A percentile compares a stretch with the other conserved stretches of the same genome.
Evolutionary conservation across 257 asterid species (phyloP).

Genomic region (Avicennia marina): DNA sequence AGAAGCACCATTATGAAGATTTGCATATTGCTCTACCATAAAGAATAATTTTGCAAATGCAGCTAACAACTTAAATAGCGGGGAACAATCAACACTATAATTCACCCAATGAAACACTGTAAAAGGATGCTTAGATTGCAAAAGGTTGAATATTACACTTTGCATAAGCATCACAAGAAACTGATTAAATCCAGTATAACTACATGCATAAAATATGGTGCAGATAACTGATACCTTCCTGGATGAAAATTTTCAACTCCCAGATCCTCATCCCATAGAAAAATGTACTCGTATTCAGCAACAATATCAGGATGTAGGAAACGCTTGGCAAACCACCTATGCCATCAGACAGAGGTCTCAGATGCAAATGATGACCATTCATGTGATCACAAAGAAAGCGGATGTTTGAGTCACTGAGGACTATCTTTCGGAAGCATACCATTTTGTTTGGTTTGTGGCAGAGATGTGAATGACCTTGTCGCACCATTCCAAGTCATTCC

Average conservation of each 20-base stretch:
- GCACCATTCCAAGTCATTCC: constrained; percentile 75
- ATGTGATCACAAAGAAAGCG: background rate
- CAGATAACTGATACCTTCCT: no score
- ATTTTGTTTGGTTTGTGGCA: constrained; percentile 77
- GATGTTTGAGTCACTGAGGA: background rate
- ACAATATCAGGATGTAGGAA: constrained; percentile 94
- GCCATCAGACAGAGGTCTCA: background rate
- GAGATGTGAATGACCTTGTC: constrained; percentile 60
- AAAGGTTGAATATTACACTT: no score
- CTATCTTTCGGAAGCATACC: constrained; percentile 31
- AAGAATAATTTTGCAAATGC: background rate
- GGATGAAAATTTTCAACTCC: constrained; percentile 79
- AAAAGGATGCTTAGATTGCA: no score
- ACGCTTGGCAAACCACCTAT: constrained; percentile 97
- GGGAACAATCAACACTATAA: no score
- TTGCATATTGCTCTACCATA: no score
- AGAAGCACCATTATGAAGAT: no score
- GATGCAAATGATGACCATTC: background rate
- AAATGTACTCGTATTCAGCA: constrained; percentile 68
- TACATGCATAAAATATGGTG: no score
- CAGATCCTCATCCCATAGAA: constrained; percentile 93
- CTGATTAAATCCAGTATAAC: no score
- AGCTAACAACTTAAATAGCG: background rate
- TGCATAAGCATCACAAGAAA: no score
- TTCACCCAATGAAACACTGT: no score